Conservation (phyloP, 2,329 filamentous ascomycete species). For the Colletotrichum tropicale region DNA sequence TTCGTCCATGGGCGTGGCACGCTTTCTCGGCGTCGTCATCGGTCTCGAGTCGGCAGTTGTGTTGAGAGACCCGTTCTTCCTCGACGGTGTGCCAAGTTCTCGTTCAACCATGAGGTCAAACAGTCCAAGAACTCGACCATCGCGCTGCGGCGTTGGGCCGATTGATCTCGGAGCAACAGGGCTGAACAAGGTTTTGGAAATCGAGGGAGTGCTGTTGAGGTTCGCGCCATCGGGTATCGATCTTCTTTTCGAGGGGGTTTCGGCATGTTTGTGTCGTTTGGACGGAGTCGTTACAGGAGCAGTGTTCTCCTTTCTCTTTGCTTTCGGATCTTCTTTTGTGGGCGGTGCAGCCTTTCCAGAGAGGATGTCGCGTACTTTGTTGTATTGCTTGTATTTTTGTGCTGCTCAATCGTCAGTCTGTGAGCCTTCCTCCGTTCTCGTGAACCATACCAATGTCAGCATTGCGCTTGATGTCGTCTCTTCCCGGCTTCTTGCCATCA, state of each 20-base stretch:
- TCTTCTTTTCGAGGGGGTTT: slow-evolving; percentile 51
- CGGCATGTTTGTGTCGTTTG: slow-evolving; percentile 51
- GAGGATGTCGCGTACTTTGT: slow-evolving; percentile 65
- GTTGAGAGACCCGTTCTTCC: slow-evolving; percentile 38
- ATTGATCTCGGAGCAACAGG: slow-evolving; percentile 65
- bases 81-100: slow-evolving; percentile 55
- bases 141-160: slow-evolving; percentile 80
- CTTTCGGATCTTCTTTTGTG: slow-evolving; percentile 38
- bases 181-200: slow-evolving; percentile 64
- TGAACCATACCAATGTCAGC: slow-evolving; percentile 66
- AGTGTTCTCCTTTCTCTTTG: slow-evolving; percentile 42
- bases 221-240: slow-evolving; percentile 33
- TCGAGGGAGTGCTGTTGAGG: slow-evolving; percentile 59
- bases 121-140: slow-evolving; percentile 77
- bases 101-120: slow-evolving; percentile 71
- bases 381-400: slow-evolving; percentile 79
- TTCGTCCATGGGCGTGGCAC: slow-evolving; percentile 32
- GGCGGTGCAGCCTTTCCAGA: slow-evolving; percentile 54
- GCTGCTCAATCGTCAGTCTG: slow-evolving; percentile 44
- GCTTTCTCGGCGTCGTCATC: slow-evolving; percentile 54
- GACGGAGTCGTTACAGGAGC: slow-evolving; percentile 49
- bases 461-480: slow-evolving; percentile 79
- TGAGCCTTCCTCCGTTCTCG: neutral
- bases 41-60: slow-evolving; percentile 20
- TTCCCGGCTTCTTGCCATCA: slow-evolving; percentile 69